phyloP scores from a whole-genome alignment of 495 filamentous ascomycete genomes.

The Penicillium crystallinum region DNA sequence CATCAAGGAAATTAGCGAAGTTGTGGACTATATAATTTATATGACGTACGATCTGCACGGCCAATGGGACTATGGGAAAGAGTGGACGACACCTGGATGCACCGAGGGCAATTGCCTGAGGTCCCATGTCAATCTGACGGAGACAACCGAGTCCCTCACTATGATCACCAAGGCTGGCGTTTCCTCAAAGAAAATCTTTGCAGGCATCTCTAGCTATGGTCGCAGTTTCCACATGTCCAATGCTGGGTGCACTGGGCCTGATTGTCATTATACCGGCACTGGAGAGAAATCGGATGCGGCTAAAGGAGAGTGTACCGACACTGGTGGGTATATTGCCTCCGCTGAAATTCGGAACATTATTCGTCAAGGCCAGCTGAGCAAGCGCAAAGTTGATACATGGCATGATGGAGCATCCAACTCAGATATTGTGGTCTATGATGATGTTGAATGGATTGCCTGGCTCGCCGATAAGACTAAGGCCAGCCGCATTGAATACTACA shows the following conservation, averaged over 20 bases:
- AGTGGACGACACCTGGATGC: conserved; percentile 24
- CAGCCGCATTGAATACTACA: not conserved
- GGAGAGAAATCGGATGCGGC: not conserved
- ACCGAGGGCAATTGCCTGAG: conserved; percentile 34
- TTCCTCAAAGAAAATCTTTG: conserved; percentile 30
- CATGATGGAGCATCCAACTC: not conserved
- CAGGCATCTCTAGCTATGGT: not conserved
- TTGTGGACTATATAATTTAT: conserved; percentile 29
- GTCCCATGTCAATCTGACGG: conserved; percentile 14
- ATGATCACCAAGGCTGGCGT: conserved; percentile 51
- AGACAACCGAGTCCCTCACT: not conserved
- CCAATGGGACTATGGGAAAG: conserved; percentile 32
- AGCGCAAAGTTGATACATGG: too few species aligned
- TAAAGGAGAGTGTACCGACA: not conserved
- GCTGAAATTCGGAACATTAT: not conserved
- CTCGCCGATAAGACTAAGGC: not conserved
- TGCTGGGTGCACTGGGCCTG: conserved; percentile 11
- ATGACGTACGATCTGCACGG: conserved; percentile 39
- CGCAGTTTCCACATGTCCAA: not conserved
- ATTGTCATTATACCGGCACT: not conserved
- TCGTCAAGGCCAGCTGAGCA: not conserved
- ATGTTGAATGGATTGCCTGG: not conserved
- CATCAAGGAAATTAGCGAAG: conserved; percentile 13
- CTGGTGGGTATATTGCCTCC: not conserved
- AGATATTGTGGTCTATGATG: not conserved